phyloP scores from a whole-genome alignment of 306 rosid genomes.

The Dryas octopetala region DNA sequence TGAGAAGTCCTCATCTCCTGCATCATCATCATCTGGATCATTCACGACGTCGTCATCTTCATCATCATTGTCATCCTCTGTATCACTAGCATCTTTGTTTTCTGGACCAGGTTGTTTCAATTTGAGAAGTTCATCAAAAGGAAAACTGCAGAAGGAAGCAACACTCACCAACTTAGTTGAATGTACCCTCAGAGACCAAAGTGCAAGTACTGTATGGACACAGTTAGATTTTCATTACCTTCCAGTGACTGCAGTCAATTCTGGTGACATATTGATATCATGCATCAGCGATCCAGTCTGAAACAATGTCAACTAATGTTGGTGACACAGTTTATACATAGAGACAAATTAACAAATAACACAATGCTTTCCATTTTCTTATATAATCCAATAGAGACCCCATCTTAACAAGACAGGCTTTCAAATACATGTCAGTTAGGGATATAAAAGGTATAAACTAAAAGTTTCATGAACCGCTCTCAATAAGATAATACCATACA shows the following conservation, averaged over 20 bases:
- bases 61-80: conserved; percentile 60
- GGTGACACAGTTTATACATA: conserved; percentile 5
- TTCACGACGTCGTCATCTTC: conserved; percentile 46
- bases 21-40: conserved; percentile 48
- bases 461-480: not conserved
- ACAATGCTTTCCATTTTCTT: not conserved
- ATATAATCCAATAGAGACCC: not conserved
- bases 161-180: conserved; percentile 11
- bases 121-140: conserved; percentile 46
- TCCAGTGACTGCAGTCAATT: conserved; percentile 40
- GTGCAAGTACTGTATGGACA: not conserved
- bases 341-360: not conserved
- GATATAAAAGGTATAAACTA: not conserved
- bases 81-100: conserved; percentile 74
- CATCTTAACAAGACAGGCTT: not conserved
- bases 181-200: not conserved
- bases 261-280: conserved; percentile 33
- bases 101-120: conserved; percentile 36
- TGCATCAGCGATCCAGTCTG: conserved; percentile 51
- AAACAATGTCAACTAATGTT: conserved; percentile 20
- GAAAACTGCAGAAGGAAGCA: conserved; percentile 53
- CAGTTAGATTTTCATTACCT: conserved; percentile 37
- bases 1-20: conserved; percentile 60
- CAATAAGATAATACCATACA: conserved; percentile 1
- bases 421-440: not conserved